A percentile compares a stretch with the other conserved stretches of the same genome.
Evolutionary conservation across 441 rosid species (phyloP).

Genomic region (Capsella rubella): DNA sequence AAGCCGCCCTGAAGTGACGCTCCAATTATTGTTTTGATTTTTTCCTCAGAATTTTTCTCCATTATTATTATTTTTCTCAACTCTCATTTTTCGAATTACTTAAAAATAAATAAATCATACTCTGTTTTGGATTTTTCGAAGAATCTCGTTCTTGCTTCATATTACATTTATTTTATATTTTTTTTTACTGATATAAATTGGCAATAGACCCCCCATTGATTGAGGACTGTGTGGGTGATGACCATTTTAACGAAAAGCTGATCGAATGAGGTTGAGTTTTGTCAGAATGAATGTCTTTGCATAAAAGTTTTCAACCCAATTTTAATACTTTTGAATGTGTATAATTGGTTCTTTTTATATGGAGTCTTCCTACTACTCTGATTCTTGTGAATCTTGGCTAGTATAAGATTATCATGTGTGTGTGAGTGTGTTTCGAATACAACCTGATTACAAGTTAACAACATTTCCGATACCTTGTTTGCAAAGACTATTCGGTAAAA

Average conservation of each 20-base stretch:
- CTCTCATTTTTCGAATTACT: background rate
- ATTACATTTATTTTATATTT: background rate
- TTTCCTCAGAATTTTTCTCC: conserved; percentile 23
- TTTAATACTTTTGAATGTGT: conserved; percentile 32
- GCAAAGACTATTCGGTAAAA: background rate
- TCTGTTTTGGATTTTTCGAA: conserved; percentile 42
- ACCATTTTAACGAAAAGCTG: conserved; percentile 48
- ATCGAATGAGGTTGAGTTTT: conserved; percentile 41
- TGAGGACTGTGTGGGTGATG: conserved; percentile 45
- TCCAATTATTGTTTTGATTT: conserved; percentile 46
- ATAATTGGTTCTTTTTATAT: conserved; percentile 35
- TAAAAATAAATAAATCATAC: conserved; percentile 28
- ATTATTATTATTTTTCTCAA: background rate
- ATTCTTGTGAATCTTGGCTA: conserved; percentile 26
- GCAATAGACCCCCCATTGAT: conserved; percentile 40
- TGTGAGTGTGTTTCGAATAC: too few species aligned
- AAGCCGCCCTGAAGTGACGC: conserved; percentile 47
- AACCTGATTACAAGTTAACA: background rate
- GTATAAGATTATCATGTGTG: background rate
- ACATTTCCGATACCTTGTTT: background rate
- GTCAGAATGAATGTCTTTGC: conserved; percentile 47
- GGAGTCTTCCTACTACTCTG: conserved; percentile 42
- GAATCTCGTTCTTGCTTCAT: conserved; percentile 21
- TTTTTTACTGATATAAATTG: conserved; percentile 23
- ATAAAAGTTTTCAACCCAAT: conserved; percentile 25